Evolutionary conservation across 306 rosid species (phyloP), one percentile per base, ranked within the genome.

Genomic region (Phaseolus lunatus): DNA sequence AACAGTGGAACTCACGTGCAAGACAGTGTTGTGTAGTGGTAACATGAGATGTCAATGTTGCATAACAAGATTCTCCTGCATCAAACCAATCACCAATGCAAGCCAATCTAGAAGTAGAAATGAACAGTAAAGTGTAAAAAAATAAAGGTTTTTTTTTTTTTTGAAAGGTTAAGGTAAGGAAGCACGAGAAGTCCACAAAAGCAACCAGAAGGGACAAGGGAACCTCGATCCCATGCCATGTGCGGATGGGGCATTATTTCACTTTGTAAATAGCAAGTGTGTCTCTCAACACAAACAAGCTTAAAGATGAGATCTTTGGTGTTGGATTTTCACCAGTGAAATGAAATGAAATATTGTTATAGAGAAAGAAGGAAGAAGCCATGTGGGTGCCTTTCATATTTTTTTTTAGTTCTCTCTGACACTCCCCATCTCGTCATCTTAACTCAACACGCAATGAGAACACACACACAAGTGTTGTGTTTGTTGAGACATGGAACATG

Each of bases 161-260:
- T 39, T 39, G 44, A 39, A 9, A 39, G 44, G 44, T 43, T 43
- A 43, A 43, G 48, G 24, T 23, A 53, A 48, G 31, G 68, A 35
- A 67, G 43, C 75, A 47, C 75, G 70, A 70, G 45, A 50, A 70
- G 26, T 64, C 49, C 76, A 53, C 57, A 68, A 59, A 67, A 61
- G 66, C 39, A 59, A 59, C 18, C 66, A 77, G 18, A 41, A 67
- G 52, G 43, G 62, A 68, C 82, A 59, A 69, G 81, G 77, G 64
- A 78, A 70, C 14, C 67, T 72, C 52, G 19, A 64, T 22, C 69
- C 76, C 58, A 77, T 53, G 56, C 83, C 83, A 79, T 79, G 83
- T 79, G 83, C 72, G 6, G 23, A 70, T 79, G 78, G 83, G 72
- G 35, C 44, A 70, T 66, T 22, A 66, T 63, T 31, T 63, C 69